These are phyloP conservation scores for Wallacemonas sp. DNA, from an alignment of 208 protist species.

Conservation along the genomic window DNA sequence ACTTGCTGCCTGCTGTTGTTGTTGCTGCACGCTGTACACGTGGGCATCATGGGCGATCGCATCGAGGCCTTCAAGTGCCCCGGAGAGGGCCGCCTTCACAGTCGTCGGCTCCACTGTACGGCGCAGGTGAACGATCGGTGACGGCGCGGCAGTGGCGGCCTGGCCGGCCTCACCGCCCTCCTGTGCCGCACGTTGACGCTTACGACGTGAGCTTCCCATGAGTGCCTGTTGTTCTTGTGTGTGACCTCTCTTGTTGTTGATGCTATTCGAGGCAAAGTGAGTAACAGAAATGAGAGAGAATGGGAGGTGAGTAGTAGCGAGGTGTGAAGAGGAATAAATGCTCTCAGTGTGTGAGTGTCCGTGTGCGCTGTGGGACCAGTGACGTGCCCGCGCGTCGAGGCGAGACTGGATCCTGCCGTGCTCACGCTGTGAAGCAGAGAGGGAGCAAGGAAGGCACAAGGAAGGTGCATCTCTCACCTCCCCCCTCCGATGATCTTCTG, in stretches of 20 bases:
- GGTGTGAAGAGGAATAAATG: no score
- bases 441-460: no score
- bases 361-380: no score
- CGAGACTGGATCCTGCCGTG: no score
- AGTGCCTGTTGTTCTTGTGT: neutral
- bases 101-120: constrained; percentile 16
- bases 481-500: no score
- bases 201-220: constrained; percentile 8
- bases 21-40: constrained; percentile 26
- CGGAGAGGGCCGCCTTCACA: constrained; percentile 29
- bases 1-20: constrained; percentile 15
- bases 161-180: neutral
- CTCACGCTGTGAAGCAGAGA: no score
- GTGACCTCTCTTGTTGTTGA: neutral
- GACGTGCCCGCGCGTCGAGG: no score
- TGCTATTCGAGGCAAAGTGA: no score
- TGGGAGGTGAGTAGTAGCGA: no score
- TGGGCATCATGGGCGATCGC: constrained; percentile 56
- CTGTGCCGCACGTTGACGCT: neutral
- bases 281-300: no score
- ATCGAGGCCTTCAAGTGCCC: constrained; percentile 40
- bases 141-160: neutral
- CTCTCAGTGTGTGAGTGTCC: no score
- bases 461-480: no score
- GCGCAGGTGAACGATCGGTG: neutral